Percentiles rank a stretch among this genome's conserved stretches.
These are phyloP conservation scores for Diplodia sapinea DNA, from an alignment of 2,329 filamentous ascomycete species.

Conservation along the genomic window DNA sequence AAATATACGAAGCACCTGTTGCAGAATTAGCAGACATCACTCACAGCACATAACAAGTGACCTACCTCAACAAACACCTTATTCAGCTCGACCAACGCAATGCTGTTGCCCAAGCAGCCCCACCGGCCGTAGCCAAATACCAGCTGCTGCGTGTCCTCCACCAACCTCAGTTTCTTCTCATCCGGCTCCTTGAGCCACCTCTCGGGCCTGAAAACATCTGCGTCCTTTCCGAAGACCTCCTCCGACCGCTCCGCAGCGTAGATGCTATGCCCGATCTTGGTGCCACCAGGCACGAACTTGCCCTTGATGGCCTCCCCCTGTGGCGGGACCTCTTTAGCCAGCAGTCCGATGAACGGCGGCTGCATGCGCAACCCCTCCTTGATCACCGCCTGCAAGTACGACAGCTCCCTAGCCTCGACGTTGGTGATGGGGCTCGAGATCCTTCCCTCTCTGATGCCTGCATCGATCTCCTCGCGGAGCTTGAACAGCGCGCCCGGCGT, in stretches of 20 bases:
- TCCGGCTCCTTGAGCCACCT: slow-evolving; percentile 50
- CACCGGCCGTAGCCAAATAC: slow-evolving; percentile 47
- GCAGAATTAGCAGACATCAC: background rate
- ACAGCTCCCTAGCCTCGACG: slow-evolving; percentile 48
- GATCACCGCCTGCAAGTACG: slow-evolving; percentile 55
- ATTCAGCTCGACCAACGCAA: slow-evolving; percentile 47
- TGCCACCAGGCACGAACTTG: slow-evolving; percentile 43
- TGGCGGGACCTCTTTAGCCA: slow-evolving; percentile 42
- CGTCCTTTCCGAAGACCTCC: slow-evolving; percentile 49
- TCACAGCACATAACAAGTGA: background rate
- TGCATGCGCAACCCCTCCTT: slow-evolving; percentile 56
- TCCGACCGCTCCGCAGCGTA: slow-evolving; percentile 42
- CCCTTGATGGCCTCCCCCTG: slow-evolving; percentile 41
- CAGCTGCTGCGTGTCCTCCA: slow-evolving; percentile 44
- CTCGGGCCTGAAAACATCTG: slow-evolving; percentile 56
- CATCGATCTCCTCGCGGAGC: slow-evolving; percentile 57
- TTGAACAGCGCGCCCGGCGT: slow-evolving; percentile 54
- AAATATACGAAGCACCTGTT: slow-evolving; percentile 40
- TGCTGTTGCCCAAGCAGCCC: slow-evolving; percentile 43
- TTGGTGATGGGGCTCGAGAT: slow-evolving; percentile 58
- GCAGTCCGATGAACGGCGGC: slow-evolving; percentile 47
- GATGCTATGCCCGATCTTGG: slow-evolving; percentile 43
- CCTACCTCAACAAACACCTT: slow-evolving; percentile 53
- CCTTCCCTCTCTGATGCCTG: slow-evolving; percentile 50
- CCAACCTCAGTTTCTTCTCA: slow-evolving; percentile 45